These are phyloP conservation scores for Elsinoe perseae DNA, from an alignment of 2,329 filamentous ascomycete genomes.

Conservation along the genomic window DNA sequence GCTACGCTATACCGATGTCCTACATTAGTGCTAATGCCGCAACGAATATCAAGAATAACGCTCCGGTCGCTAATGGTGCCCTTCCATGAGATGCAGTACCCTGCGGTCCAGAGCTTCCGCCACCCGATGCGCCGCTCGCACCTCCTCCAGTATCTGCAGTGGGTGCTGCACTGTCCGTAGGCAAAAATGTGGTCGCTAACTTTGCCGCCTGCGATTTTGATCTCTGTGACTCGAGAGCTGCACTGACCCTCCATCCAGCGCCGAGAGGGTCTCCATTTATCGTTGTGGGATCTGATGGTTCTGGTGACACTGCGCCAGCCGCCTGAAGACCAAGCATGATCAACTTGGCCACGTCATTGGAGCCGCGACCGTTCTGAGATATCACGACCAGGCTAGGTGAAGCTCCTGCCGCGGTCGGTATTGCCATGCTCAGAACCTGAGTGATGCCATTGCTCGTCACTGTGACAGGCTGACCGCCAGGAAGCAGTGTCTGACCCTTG, in stretches of 20 bases:
- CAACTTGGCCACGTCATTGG: background rate
- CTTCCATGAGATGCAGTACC: conserved; percentile 1
- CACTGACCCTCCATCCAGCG: conserved; percentile 3
- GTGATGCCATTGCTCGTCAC: conserved; percentile 2
- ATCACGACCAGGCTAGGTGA: background rate
- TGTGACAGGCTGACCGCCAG: background rate
- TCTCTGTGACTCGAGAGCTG: background rate
- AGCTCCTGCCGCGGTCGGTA: background rate
- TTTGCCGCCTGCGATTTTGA: background rate
- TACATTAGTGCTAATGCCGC: background rate
- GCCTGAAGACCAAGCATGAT: conserved; percentile 6
- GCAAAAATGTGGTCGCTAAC: background rate
- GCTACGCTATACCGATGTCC: background rate
- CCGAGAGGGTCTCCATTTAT: background rate
- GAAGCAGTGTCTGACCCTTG: background rate
- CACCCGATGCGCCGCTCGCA: background rate
- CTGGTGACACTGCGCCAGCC: background rate
- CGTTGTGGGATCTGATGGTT: background rate
- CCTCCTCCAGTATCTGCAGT: background rate
- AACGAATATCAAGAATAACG: background rate
- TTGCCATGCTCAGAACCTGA: conserved; percentile 6
- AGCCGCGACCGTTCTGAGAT: background rate
- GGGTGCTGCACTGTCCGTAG: background rate
- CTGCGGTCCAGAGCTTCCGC: background rate
- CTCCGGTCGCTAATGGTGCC: conserved; percentile 10